Conservation (phyloP, 176 grass and related monocot genomes). For the Ampelocalamus luodianensis region DNA sequence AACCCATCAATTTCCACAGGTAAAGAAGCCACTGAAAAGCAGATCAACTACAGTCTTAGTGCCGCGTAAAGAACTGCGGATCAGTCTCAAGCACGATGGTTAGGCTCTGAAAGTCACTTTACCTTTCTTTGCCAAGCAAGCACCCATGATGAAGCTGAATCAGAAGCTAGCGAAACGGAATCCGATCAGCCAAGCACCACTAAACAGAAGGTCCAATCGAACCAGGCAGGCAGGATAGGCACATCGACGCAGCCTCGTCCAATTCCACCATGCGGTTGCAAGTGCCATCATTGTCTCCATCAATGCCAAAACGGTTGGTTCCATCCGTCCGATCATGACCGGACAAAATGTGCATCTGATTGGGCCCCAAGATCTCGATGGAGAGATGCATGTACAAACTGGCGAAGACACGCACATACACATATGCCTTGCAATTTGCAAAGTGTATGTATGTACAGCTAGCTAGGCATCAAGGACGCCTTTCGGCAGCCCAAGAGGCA, state of each 20-base stretch:
- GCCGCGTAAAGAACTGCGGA: not conserved
- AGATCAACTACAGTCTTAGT: not conserved
- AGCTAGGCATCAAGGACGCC: not conserved
- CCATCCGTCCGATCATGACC: not conserved
- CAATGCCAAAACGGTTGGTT: not conserved
- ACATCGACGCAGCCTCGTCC: not conserved
- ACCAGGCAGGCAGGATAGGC: not conserved
- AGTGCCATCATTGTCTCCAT: conserved; percentile 10
- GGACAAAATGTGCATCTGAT: conserved; percentile 13
- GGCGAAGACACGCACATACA: not conserved
- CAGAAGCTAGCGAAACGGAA: not conserved
- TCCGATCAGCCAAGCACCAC: not conserved
- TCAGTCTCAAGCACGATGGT: conserved; percentile 11
- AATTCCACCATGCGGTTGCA: not conserved
- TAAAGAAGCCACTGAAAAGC: not conserved
- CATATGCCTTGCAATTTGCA: not conserved
- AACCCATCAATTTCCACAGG: not conserved
- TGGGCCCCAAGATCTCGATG: not conserved
- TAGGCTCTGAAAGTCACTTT: not conserved
- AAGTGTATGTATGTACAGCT: not conserved
- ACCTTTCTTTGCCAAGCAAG: not conserved
- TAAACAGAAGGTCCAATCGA: not conserved
- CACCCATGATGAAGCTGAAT: not conserved
- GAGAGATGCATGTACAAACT: not conserved
- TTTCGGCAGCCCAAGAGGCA: conserved; percentile 31